Conservation (phyloP, 1,284 basidiomycete genomes). For the Cystobasidium slooffiae region DNA sequence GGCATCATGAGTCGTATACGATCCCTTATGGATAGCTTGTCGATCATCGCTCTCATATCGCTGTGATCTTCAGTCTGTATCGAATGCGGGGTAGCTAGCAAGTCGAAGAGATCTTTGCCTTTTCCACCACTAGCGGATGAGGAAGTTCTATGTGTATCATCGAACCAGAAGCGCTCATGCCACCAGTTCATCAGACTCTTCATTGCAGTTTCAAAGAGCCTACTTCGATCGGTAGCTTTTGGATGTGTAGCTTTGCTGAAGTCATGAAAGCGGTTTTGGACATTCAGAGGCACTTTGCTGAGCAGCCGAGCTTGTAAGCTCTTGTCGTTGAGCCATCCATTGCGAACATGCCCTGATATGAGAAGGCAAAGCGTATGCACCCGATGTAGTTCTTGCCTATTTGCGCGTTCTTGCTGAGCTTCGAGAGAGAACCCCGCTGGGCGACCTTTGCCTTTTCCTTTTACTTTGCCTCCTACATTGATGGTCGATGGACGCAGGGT, state of each 20-base stretch:
- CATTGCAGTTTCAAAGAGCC: slow-evolving; percentile 80
- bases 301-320: slow-evolving; percentile 73
- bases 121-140: background rate
- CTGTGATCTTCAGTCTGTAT: slow-evolving; percentile 24
- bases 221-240: slow-evolving; percentile 75
- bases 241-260: slow-evolving; percentile 84
- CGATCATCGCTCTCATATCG: slow-evolving; percentile 24
- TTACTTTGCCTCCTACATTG: slow-evolving; percentile 38
- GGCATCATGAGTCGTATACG: slow-evolving; percentile 39
- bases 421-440: slow-evolving; percentile 54
- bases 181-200: slow-evolving; percentile 80
- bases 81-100: slow-evolving; percentile 26
- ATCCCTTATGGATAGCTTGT: slow-evolving; percentile 26
- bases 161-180: slow-evolving; percentile 68
- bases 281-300: slow-evolving; percentile 75
- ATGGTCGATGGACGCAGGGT: slow-evolving; percentile 49
- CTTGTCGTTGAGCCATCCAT: slow-evolving; percentile 81
- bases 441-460: slow-evolving; percentile 54
- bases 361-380: slow-evolving; percentile 80
- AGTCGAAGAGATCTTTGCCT: slow-evolving; percentile 22
- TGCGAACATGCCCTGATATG: slow-evolving; percentile 74
- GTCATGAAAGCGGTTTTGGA: slow-evolving; percentile 75
- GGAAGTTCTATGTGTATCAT: slow-evolving; percentile 47
- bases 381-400: slow-evolving; percentile 81
- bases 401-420: slow-evolving; percentile 65